Conservation (phyloP, 2,329 filamentous ascomycete species). For the Leptodontidium sp. region DNA sequence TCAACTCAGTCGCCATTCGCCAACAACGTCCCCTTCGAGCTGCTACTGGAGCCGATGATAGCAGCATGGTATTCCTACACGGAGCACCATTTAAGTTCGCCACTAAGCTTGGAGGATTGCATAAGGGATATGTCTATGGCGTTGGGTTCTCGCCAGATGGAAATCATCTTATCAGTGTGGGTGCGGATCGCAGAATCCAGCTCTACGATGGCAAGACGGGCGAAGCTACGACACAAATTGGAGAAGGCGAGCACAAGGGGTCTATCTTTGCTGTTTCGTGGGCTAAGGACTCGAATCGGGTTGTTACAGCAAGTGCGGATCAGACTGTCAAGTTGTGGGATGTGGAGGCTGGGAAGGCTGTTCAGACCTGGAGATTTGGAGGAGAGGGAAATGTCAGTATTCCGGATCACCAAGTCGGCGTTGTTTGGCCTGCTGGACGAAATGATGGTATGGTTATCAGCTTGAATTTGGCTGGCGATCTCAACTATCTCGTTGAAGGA, state of each 20-base stretch:
- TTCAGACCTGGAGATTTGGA: slow-evolving; percentile 87
- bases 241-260: slow-evolving; percentile 85
- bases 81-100: slow-evolving; percentile 97
- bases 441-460: slow-evolving; percentile 90
- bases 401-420: slow-evolving; percentile 89
- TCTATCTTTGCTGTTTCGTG: slow-evolving; percentile 94
- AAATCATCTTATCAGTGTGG: slow-evolving; percentile 81
- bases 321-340: slow-evolving; percentile 97
- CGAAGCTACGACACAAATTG: slow-evolving; percentile 79
- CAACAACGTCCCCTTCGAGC: slow-evolving; percentile 91
- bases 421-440: slow-evolving; percentile 85
- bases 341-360: slow-evolving; percentile 76
- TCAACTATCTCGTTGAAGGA: slow-evolving; percentile 85
- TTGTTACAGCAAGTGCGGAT: slow-evolving; percentile 93
- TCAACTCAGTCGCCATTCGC: slow-evolving; percentile 91
- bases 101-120: slow-evolving; percentile 77
- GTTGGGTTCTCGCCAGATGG: slow-evolving; percentile 92
- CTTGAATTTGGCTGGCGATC: slow-evolving; percentile 84
- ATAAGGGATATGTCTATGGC: slow-evolving; percentile 89
- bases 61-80: slow-evolving; percentile 88
- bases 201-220: slow-evolving; percentile 97
- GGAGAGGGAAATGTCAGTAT: slow-evolving; percentile 76
- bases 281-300: slow-evolving; percentile 83
- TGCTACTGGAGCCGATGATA: slow-evolving; percentile 90
- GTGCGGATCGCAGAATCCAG: slow-evolving; percentile 91